Base-by-base conservation (phyloP, 2,329 filamentous ascomycete genomes). In the Lomentospora prolificans region DNA sequence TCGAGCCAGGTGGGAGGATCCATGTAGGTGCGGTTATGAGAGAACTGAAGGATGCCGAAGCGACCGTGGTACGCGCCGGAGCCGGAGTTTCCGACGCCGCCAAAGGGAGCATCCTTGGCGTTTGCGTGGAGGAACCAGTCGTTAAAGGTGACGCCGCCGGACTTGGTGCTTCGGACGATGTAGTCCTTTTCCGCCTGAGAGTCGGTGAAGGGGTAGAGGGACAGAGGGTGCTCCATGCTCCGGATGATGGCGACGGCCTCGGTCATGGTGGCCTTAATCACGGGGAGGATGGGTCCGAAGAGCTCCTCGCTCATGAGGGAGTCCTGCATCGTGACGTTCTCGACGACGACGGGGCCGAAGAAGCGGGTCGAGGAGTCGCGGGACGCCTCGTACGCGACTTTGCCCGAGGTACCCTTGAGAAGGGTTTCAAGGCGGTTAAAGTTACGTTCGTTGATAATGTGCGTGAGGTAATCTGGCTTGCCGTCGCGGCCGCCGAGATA, bases 141-240 rank as follows among this genome's bases (percentile, higher is more conserved):
- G 62, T 80, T 79, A 63, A 78, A 65, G 12, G 74, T 77, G 54
- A 78, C 75, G 19, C 76, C 75, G 6, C 77, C 77, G 4, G 75
- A 78, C n/a, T 68, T 72, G 51, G 72, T 70, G 57, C 65, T 64
- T 33, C 63, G 59, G 36, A 72, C 58, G 27, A 73, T 66, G 50
- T 64, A 63, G n/a, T 67, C 60, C 50, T 70, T 69, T 57, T 75
- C 70, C 1, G 60, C 54, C 17, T 65, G 56, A 31, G 68, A 61
- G 9, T 65, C 59, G 41, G 66, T 71, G 60, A 75, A 75, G 28
- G 69, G 66, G 61, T 75, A 75, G 14, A 74, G 61, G 1, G 66
- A 71, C 2, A 75, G 67, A 0, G 72, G 70, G 24, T 67, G 65
- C 4, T 67, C 64, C 52, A 64, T 60, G 27, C 60, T 59, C 2